These are phyloP conservation scores for Aspergillus mulundensis DNA, from an alignment of 495 filamentous ascomycete genomes.

Conservation along the genomic window DNA sequence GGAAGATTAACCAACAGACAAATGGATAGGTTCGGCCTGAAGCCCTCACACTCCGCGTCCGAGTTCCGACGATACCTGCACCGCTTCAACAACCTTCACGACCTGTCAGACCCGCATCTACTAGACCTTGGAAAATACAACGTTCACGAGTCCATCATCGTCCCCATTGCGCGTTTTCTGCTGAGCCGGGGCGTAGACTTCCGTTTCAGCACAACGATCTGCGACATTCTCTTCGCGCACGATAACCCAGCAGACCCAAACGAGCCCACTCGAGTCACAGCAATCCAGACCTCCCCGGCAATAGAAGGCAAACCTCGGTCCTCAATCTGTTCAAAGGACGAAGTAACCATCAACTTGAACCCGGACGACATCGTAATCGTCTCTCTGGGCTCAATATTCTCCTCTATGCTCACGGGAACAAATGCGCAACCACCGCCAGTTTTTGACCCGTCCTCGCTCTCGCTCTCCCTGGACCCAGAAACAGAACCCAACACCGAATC, in stretches of 20 bases:
- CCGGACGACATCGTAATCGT: slow-evolving; percentile 31
- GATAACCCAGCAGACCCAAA: neutral
- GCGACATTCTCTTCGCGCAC: slow-evolving; percentile 21
- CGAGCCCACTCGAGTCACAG: slow-evolving; percentile 2
- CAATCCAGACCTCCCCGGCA: slow-evolving; percentile 10
- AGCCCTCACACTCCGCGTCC: slow-evolving; percentile 38
- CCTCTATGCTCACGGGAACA: slow-evolving; percentile 23
- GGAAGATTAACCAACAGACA: neutral
- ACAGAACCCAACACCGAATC: neutral
- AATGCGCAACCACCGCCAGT: slow-evolving; percentile 19
- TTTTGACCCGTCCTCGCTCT: slow-evolving; percentile 18
- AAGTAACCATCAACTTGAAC: slow-evolving; percentile 16
- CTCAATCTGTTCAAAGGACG: neutral
- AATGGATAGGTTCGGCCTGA: slow-evolving; percentile 34
- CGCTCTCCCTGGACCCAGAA: slow-evolving; percentile 21
- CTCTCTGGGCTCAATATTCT: slow-evolving; percentile 26
- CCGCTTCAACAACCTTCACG: slow-evolving; percentile 24
- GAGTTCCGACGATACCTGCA: slow-evolving; percentile 30
- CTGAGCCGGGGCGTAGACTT: slow-evolving; percentile 39
- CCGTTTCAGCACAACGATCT: slow-evolving; percentile 31
- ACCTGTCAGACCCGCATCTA: slow-evolving; percentile 22
- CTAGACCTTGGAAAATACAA: slow-evolving; percentile 34
- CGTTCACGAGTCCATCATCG: slow-evolving; percentile 37
- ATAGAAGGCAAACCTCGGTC: neutral
- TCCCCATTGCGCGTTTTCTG: slow-evolving; percentile 37